Evolutionary conservation across 805 yeast species (phyloP), one percentile per base, ranked within the genome.

Genomic region (Lachancea sp.): DNA sequence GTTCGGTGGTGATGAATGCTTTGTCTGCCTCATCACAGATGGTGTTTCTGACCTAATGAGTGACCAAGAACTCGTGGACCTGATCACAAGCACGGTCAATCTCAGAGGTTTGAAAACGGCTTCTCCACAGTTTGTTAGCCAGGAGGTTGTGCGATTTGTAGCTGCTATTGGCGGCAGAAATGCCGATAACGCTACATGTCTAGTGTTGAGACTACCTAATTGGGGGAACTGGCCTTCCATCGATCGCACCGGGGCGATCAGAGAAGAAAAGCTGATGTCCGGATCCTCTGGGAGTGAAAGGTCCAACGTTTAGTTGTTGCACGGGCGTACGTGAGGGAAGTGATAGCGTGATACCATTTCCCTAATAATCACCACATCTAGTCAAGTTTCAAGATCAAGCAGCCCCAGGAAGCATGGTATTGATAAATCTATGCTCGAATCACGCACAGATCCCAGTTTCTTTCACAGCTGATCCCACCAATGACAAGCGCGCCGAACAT

Each of bases 131-230:
- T 74, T 67, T 33, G 85, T 94, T 26, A 89, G 97, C 0, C 78
- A 76, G 45, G 97, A 89, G 57, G 83, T 92, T 15, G 77, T 90
- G 9, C 74, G 79, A 51, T 92, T 80, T 58, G 82, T 88, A 8
- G 88, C 83, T 56, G 84, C 84, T 30, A 74, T 89, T 7, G 95
- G 95, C 11, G 92, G 95, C 2, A 58, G 45, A 44, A 54, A 57
- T 22, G 88, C 85, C 53, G 98, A 92, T 60, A 92, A 92, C 63
- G 95, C 97, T n/a, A 87, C 97, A 2, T 87, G 96, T 58, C 55
- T 83, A 46, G 84, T 92, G 4, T 62, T 90, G 8, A 68, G 94
- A 44, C 66, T 92, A 41, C 71, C 74, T 25, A 96, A 96, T 8
- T 92, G 98, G 98, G 96, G 96, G 5, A 74, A 78, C 41, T 92